Evolutionary conservation across 2,329 filamentous ascomycete species (phyloP).

Genomic region (Monosporascus sp.): DNA sequence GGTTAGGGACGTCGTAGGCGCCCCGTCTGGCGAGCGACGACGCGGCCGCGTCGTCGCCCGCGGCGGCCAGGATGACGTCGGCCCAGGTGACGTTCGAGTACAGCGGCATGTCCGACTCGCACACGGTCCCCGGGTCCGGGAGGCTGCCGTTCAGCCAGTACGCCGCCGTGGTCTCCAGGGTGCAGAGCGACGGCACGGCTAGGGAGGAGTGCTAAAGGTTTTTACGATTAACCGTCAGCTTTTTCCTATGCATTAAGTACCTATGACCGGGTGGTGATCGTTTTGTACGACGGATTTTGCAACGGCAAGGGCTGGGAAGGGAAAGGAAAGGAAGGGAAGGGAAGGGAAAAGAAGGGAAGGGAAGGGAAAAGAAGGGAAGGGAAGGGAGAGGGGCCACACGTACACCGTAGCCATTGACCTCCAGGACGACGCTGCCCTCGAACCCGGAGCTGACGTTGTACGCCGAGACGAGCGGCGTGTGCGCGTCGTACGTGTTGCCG

Average conservation of each 20-base stretch:
- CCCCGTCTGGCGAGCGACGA: conserved; percentile 1
- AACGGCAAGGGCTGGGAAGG: background rate
- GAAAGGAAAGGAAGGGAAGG: background rate
- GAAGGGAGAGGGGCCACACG: background rate
- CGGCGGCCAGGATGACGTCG: conserved; percentile 5
- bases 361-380: no score
- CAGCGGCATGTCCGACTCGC: conserved; percentile 15
- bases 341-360: background rate
- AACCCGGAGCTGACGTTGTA: conserved; percentile 20
- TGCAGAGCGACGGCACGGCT: conserved; percentile 26
- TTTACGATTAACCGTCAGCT: background rate
- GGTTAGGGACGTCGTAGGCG: background rate
- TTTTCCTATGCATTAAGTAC: no score
- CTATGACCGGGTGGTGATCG: no score
- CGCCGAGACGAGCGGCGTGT: conserved; percentile 25
- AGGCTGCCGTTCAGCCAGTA: conserved; percentile 31
- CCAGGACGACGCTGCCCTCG: conserved; percentile 21
- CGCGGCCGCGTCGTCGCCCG: conserved; percentile 6
- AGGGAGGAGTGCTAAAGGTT: conserved; percentile 16
- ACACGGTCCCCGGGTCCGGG: conserved; percentile 26
- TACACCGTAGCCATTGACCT: conserved; percentile 19
- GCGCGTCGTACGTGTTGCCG: conserved; percentile 23
- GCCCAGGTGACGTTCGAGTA: conserved; percentile 9
- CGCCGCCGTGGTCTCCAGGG: conserved; percentile 15
- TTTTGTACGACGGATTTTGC: background rate